Percentiles rank a stretch among this genome's conserved stretches.
phyloP scores from a whole-genome alignment of 1,139 yeast species.

The Pichia sp. region DNA sequence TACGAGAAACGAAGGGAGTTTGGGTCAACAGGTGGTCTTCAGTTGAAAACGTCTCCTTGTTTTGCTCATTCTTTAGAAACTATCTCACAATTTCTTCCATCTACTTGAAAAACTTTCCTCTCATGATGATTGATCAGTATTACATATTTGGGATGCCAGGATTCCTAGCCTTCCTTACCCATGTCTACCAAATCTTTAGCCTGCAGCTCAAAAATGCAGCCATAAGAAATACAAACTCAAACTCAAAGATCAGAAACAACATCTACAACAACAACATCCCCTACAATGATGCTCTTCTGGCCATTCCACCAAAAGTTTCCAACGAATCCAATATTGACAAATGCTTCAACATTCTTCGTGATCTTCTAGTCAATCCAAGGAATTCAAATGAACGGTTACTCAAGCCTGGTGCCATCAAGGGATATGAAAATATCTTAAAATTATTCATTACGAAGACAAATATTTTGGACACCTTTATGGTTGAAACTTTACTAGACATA shows the following conservation, averaged over 20 bases:
- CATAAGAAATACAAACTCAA: constrained; percentile 1
- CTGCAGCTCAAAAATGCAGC: constrained; percentile 19
- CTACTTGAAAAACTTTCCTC: constrained; percentile 20
- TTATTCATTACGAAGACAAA: constrained; percentile 43
- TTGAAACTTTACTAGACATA: constrained; percentile 44
- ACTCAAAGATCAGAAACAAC: constrained; percentile 6
- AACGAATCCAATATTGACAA: constrained; percentile 35
- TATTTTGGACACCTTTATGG: constrained; percentile 42
- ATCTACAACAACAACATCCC: background rate
- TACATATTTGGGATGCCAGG: constrained; percentile 34
- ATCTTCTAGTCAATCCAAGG: constrained; percentile 36
- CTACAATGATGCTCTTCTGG: constrained; percentile 6
- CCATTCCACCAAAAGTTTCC: constrained; percentile 33
- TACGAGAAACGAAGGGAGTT: constrained; percentile 56
- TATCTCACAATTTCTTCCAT: constrained; percentile 35
- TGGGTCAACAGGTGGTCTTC: constrained; percentile 70
- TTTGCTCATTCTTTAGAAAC: constrained; percentile 72
- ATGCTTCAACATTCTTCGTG: constrained; percentile 43
- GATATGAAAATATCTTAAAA: constrained; percentile 50
- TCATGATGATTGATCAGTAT: constrained; percentile 16
- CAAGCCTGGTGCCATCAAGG: constrained; percentile 34
- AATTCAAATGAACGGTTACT: constrained; percentile 34
- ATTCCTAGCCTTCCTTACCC: constrained; percentile 33
- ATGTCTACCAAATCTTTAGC: constrained; percentile 35
- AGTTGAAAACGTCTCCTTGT: constrained; percentile 46